Evolutionary conservation across 1,284 basidiomycete species (phyloP).

Genomic region (Moesziomyces aphidis): DNA sequence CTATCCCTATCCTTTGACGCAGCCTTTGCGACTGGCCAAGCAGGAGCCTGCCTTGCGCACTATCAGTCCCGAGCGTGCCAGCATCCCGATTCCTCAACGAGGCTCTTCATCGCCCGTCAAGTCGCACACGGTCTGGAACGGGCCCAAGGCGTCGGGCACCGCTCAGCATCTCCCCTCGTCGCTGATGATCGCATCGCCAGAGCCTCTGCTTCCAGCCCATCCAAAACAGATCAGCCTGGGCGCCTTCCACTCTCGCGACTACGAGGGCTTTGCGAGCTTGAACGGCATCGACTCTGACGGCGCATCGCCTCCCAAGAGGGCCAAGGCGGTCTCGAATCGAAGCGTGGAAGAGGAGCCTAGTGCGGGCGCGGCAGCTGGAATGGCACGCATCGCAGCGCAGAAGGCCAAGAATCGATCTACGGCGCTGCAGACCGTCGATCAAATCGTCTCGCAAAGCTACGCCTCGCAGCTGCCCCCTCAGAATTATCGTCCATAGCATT

Average conservation of each 20-base stretch:
- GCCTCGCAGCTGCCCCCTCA: conserved; percentile 6
- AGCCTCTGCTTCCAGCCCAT: background rate
- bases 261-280: background rate
- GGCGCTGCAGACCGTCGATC: conserved; percentile 18
- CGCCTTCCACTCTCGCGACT: conserved; percentile 1
- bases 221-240: conserved; percentile 2
- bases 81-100: too few relatives aligned
- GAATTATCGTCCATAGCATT: background rate
- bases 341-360: background rate
- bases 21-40: conserved; percentile 17
- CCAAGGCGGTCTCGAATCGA: conserved; percentile 28
- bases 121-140: background rate
- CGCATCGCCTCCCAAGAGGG: conserved; percentile 11
- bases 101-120: conserved; percentile 1
- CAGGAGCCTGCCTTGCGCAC: background rate
- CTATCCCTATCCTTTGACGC: conserved; percentile 9
- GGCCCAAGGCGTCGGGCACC: too few relatives aligned
- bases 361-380: background rate
- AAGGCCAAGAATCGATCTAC: conserved; percentile 17
- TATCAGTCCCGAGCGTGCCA: too few relatives aligned
- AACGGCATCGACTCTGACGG: background rate
- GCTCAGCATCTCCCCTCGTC: conserved; percentile 7
- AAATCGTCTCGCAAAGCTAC: conserved; percentile 27
- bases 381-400: background rate
- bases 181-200: conserved; percentile 23